These are phyloP conservation scores for Cryptococcus sp. DNA, from an alignment of 1,284 basidiomycete genomes.

Conservation along the genomic window DNA sequence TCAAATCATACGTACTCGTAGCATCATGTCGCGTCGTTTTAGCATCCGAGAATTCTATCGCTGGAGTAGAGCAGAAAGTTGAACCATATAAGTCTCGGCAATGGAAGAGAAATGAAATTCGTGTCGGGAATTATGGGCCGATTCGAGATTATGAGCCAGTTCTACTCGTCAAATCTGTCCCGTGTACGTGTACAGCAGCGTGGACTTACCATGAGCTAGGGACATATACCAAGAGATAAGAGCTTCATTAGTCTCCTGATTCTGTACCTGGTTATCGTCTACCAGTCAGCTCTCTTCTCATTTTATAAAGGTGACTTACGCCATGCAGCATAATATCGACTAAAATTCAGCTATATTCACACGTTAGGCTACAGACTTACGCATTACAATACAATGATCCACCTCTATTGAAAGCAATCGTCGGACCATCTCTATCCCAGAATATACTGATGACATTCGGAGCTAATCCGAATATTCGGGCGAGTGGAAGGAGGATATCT, in stretches of 20 bases:
- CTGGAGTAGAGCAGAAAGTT: conserved; percentile 11
- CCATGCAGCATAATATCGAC: conserved; percentile 78
- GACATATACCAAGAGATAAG: conserved; percentile 84
- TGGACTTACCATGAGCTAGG: conserved; percentile 65
- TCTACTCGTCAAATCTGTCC: conserved; percentile 13
- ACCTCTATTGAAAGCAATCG: conserved; percentile 90
- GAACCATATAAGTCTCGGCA: conserved; percentile 60
- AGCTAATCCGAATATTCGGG: conserved; percentile 35
- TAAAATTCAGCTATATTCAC: conserved; percentile 4
- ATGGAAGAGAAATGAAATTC: conserved; percentile 93
- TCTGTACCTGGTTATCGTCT: conserved; percentile 67
- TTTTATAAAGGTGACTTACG: conserved; percentile 55
- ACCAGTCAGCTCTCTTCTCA: conserved; percentile 1
- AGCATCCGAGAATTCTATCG: too few relatives aligned
- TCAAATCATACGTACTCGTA: too few relatives aligned
- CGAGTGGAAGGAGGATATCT: conserved; percentile 52
- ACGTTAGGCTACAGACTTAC: conserved; percentile 28
- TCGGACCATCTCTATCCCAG: conserved; percentile 70
- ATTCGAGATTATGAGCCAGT: conserved; percentile 41
- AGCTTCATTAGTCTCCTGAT: conserved; percentile 61
- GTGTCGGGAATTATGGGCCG: conserved; percentile 56
- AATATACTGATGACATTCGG: conserved; percentile 69
- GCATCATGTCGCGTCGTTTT: too few relatives aligned
- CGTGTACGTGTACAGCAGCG: background rate
- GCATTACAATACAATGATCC: conserved; percentile 88